Base-by-base conservation (phyloP, 768 basidiomycete genomes). In the Lactifluus hygrophoroides region DNA sequence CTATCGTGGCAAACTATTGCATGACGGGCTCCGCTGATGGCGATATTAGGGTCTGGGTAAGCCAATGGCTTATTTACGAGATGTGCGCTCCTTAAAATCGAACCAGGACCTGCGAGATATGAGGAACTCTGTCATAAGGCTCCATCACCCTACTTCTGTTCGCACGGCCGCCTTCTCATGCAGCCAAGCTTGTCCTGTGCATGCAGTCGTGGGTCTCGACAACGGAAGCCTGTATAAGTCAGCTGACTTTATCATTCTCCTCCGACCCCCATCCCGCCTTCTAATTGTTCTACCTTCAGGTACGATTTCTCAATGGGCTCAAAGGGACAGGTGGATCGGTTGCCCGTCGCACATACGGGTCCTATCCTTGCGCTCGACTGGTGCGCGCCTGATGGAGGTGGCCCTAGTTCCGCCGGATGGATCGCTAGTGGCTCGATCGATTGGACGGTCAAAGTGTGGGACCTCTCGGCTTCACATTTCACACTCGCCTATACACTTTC, bases 281-380 rank as follows among this genome's bases (percentile, higher is more conserved):
- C 56, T 45, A 10, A 44, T 44, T 23, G 17, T 38, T 32, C 25
- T 17, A 42, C 25, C 16, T 14, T 50, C 51, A 85, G 87, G 59
- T 91, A 89, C 87, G 90, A 92, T 66, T 72, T 91, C 53, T 79
- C 81, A 64, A 84, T 85, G 80, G 87, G 86, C 4, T 85, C 86
- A 63, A 80, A 83, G 6, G 86, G 88, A 5, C 78, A 81, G 49
- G 74, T 89, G 0, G 89, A 90, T 66, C 81, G 84, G 21, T 72
- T 91, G 19, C 78, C 82, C 6, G 80, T 89, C 6, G 89, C 90
- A 0, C 90, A 92, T 70, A 76, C 79, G 7, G 81, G 82, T 0
- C 77, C 88, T 7, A 81, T 92, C 11, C 81, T 88, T 2, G 73
- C 86, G 3, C 70, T 91, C 21, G 88, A 90, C 62, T 92, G 90